These are phyloP conservation scores for Aspergillus nomiae DNA, from an alignment of 2,329 filamentous ascomycete genomes.

Conservation along the genomic window DNA sequence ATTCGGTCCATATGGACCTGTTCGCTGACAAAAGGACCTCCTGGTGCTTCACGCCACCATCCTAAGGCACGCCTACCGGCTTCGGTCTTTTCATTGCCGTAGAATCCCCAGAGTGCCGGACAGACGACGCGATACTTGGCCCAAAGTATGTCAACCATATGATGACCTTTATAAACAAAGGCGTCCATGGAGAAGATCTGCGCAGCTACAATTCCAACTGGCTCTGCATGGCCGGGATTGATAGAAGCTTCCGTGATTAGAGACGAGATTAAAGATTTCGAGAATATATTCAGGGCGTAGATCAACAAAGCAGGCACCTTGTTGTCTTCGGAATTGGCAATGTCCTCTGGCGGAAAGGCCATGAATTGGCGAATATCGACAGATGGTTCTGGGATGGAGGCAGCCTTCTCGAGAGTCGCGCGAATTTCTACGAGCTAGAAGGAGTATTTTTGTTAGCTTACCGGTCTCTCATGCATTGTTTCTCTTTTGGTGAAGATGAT, in stretches of 20 bases:
- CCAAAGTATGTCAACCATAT: constrained; percentile 80
- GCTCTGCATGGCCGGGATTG: constrained; percentile 69
- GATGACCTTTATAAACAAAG: constrained; percentile 67
- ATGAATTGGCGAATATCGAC: constrained; percentile 61
- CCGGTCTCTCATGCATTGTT: not conserved
- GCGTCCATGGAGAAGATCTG: constrained; percentile 71
- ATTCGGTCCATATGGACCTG: constrained; percentile 80
- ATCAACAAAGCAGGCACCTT: constrained; percentile 67
- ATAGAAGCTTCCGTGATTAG: constrained; percentile 68
- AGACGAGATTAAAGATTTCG: constrained; percentile 72
- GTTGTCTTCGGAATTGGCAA: constrained; percentile 44
- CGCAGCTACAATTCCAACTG: constrained; percentile 75
- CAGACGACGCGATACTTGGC: constrained; percentile 81
- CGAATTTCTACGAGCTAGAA: constrained; percentile 49
- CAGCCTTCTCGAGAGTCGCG: constrained; percentile 55
- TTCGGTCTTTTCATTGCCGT: constrained; percentile 72
- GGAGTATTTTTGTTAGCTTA: constrained; percentile 11
- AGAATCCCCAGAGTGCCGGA: constrained; percentile 82
- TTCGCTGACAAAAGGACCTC: constrained; percentile 63
- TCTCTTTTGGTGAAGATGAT: not conserved
- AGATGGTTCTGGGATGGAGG: constrained; percentile 55
- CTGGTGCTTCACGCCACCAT: constrained; percentile 64
- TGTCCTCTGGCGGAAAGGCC: constrained; percentile 42
- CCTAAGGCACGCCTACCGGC: constrained; percentile 69
- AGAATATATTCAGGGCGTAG: constrained; percentile 75